Evolutionary conservation across 139 green algal genomes (phyloP).

Genomic region (Volvox africanus): DNA sequence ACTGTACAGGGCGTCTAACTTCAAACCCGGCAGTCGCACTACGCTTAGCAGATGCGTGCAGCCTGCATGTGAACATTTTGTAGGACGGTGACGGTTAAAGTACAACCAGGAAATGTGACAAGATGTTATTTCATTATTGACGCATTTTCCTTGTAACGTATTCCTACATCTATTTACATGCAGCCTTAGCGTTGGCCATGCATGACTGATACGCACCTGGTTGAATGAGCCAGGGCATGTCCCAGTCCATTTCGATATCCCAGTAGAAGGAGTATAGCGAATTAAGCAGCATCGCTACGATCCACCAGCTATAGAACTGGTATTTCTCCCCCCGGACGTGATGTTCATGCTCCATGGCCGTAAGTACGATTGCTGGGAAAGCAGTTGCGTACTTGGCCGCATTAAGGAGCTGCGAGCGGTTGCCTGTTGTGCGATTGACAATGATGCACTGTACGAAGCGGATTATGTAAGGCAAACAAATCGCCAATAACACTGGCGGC

Average conservation of each 20-base stretch:
- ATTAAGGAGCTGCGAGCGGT: conserved; percentile 81
- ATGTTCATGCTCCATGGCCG: conserved; percentile 79
- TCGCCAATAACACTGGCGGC: conserved; percentile 68
- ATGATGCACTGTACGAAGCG: conserved; percentile 94
- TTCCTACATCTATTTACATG: too few species aligned
- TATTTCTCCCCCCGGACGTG: conserved; percentile 61
- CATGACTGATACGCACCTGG: conserved; percentile 21
- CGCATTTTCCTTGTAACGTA: too few species aligned
- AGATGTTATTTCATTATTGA: too few species aligned
- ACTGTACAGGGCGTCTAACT: conserved; percentile 31
- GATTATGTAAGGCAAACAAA: conserved; percentile 87
- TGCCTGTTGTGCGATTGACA: conserved; percentile 77
- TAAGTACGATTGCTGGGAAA: conserved; percentile 94
- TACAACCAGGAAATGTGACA: too few species aligned
- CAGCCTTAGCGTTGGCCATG: too few species aligned
- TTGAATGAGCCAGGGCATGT: conserved; percentile 80
- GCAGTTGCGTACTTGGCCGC: conserved; percentile 96
- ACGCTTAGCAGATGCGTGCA: not conserved
- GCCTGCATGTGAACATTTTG: not conserved
- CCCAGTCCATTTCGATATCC: conserved; percentile 97
- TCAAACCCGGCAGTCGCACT: conserved; percentile 37
- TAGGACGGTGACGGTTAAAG: too few species aligned
- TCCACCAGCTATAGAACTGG: conserved; percentile 81
- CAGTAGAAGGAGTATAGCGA: conserved; percentile 94
- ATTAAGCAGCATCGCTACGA: conserved; percentile 86